These are phyloP conservation scores for Ophiostoma ips DNA, from an alignment of 2,329 filamentous ascomycete genomes.

Conservation along the genomic window DNA sequence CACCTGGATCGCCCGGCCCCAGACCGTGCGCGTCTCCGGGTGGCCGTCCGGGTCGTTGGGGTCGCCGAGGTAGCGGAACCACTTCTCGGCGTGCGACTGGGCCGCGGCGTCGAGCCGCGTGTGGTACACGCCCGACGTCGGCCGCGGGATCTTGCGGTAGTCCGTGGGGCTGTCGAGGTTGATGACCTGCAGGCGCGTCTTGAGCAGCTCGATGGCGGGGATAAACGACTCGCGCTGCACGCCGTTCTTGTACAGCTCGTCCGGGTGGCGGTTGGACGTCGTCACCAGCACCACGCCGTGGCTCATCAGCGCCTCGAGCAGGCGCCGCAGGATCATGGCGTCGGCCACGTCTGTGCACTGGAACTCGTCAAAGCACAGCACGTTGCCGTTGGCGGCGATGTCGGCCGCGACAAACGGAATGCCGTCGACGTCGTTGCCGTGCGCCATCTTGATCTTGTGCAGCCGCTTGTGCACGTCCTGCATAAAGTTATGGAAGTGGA, in stretches of 20 bases:
- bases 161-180: constrained; percentile 93
- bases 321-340: constrained; percentile 78
- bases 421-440: constrained; percentile 80
- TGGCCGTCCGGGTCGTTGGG: constrained; percentile 62
- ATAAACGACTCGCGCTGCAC: constrained; percentile 93
- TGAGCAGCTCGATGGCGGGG: constrained; percentile 85
- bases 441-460: constrained; percentile 76
- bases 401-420: constrained; percentile 90
- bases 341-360: constrained; percentile 97
- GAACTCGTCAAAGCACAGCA: constrained; percentile 97
- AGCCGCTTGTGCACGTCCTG: constrained; percentile 87
- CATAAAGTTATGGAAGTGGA: constrained; percentile 99
- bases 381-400: constrained; percentile 70
- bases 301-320: constrained; percentile 84
- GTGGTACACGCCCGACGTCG: constrained; percentile 88
- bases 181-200: constrained; percentile 70
- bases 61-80: constrained; percentile 91
- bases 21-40: constrained; percentile 66
- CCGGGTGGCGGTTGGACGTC: constrained; percentile 90
- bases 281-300: constrained; percentile 95
- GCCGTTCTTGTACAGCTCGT: constrained; percentile 95
- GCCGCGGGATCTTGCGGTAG: constrained; percentile 91
- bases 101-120: constrained; percentile 70
- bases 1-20: constrained; percentile 82
- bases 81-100: constrained; percentile 71